Evolutionary conservation across 129 eudicot species (phyloP).

Genomic region (Artemisia tridentata): DNA sequence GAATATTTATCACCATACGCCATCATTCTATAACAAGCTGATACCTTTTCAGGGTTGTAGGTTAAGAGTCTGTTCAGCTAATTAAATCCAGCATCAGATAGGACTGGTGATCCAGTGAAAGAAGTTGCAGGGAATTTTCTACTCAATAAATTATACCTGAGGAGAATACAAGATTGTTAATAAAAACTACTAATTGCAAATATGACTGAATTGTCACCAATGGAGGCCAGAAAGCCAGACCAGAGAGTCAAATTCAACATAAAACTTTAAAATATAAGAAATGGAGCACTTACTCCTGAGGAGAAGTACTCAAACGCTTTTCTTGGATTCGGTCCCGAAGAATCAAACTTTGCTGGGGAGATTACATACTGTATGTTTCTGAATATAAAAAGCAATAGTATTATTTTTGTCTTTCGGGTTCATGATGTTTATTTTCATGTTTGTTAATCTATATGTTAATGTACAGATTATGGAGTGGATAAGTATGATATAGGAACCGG

Average conservation of each 20-base stretch:
- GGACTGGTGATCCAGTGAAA: slow-evolving; percentile 85
- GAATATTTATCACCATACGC: neutral
- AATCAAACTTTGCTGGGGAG: too few relatives aligned
- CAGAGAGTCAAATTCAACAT: slow-evolving; percentile 13
- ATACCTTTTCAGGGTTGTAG: slow-evolving; percentile 91
- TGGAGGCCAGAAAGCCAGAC: slow-evolving; percentile 70
- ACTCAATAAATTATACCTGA: slow-evolving; percentile 76
- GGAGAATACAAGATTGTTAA: slow-evolving; percentile 41
- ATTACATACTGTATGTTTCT: too few relatives aligned
- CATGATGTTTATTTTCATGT: too few relatives aligned
- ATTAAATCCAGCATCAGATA: slow-evolving; percentile 96
- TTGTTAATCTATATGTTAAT: too few relatives aligned
- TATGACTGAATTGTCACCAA: slow-evolving; percentile 62
- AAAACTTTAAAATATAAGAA: slow-evolving; percentile 1
- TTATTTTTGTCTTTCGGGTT: too few relatives aligned
- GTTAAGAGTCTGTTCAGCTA: slow-evolving; percentile 76
- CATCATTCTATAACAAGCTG: neutral
- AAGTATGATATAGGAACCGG: too few relatives aligned
- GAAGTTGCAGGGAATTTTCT: slow-evolving; percentile 92
- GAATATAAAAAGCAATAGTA: too few relatives aligned
- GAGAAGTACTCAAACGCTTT: too few relatives aligned
- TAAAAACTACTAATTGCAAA: slow-evolving; percentile 34
- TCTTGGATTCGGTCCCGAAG: too few relatives aligned
- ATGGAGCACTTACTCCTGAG: slow-evolving; percentile 63
- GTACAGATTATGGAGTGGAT: too few relatives aligned